Evolutionary conservation across 2,329 filamentous ascomycete genomes (phyloP), one percentile per base, ranked within the genome.

Genomic region (Aspergillus bombycis): DNA sequence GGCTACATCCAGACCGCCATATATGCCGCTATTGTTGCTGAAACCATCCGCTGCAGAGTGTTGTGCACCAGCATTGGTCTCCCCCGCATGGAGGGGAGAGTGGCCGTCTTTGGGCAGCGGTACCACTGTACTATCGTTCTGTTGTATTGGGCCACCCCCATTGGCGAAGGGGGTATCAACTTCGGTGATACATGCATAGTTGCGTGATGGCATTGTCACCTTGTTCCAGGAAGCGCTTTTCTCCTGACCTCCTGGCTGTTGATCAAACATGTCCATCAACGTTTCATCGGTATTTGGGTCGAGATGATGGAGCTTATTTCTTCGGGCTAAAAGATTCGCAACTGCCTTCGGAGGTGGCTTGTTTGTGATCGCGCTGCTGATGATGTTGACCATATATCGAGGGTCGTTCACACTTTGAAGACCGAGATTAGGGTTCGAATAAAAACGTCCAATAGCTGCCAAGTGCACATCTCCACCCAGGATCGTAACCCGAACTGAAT

Each of bases 171-270:
- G 70, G 9, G 70, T 58, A 36, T 75, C 72, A 45, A 80, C 78
- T 70, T 89, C 86, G 52, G 83, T 83, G 75, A 89, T 86, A 73
- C 86, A 86, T 62, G 87, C 87, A 72, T 86, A 89, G 75, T 90
- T 89, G 60, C 88, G 82, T 57, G 84, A 86, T 1, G 88, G 87
- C 88, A 97, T 97, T 12, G 94, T 97, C 65, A 92, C 91, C 67
- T 92, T 86, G 78, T 97, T 97, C 74, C 85, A 90, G 50, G 82
- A 81, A 1, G 89, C 86, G 4, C 90, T 92, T 80, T 94, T 89
- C 65, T 81, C 79, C 61, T 79, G 74, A 36, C 81, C 79, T 11
- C 84, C 84, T 7, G 88, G 88, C 68, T 89, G 85, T 70, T 83
- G 82, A 74, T 90, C 82, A 72, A 89, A 89, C 66, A 89, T 79